These are phyloP conservation scores for Diaporthe destruens DNA, from an alignment of 2,329 filamentous ascomycete species.

Conservation along the genomic window DNA sequence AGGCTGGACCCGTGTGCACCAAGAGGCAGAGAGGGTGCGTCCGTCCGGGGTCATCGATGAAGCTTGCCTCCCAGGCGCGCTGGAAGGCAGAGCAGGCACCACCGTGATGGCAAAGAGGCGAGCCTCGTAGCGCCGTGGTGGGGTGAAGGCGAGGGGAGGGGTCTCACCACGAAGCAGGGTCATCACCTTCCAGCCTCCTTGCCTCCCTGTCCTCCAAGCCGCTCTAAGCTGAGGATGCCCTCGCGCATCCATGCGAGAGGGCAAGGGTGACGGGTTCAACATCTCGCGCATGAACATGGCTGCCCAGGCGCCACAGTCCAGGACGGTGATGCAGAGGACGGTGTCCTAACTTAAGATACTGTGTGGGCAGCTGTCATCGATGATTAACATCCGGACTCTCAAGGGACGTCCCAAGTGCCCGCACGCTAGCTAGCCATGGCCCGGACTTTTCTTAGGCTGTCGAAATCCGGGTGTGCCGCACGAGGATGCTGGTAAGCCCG, in stretches of 20 bases:
- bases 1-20: constrained; percentile 26
- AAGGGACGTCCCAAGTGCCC: constrained; percentile 30
- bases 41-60: constrained; percentile 34
- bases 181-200: constrained; percentile 37
- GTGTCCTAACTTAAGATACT: not conserved
- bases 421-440: constrained; percentile 24
- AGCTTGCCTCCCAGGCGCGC: constrained; percentile 34
- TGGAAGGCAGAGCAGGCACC: constrained; percentile 1
- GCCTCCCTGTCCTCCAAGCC: constrained; percentile 54
- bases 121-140: constrained; percentile 32
- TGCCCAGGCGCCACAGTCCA: constrained; percentile 31
- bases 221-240: constrained; percentile 48
- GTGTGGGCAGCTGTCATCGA: constrained; percentile 1
- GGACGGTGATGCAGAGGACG: constrained; percentile 13
- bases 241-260: constrained; percentile 50
- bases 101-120: constrained; percentile 23
- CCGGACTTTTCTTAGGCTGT: not conserved
- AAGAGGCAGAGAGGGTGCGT: constrained; percentile 3
- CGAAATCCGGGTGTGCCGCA: constrained; percentile 27
- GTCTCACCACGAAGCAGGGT: constrained; percentile 29
- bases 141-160: constrained; percentile 21
- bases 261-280: constrained; percentile 33
- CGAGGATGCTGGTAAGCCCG: constrained; percentile 17
- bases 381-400: constrained; percentile 10
- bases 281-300: constrained; percentile 31